Conservation (phyloP, 805 yeast genomes). For the Cyberlindnera euphorbiiphila region DNA sequence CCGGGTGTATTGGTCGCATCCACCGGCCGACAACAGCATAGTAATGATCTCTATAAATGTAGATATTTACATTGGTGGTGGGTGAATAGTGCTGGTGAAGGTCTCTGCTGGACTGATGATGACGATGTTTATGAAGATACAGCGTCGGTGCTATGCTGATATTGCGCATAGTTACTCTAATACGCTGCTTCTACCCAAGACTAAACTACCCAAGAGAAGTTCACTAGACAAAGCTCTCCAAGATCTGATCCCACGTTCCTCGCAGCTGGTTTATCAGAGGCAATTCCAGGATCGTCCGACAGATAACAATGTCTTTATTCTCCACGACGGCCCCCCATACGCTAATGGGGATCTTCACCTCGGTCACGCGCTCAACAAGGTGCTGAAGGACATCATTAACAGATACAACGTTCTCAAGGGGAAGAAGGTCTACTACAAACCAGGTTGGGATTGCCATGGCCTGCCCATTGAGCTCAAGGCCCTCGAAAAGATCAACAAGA, state of each 20-base stretch:
- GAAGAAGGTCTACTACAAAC: slow-evolving; percentile 63
- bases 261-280: slow-evolving; percentile 62
- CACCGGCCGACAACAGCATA: too few species aligned
- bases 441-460: slow-evolving; percentile 99
- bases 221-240: slow-evolving; percentile 39
- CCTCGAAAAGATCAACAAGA: slow-evolving; percentile 40
- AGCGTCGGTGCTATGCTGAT: slow-evolving; percentile 10
- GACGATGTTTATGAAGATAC: not conserved
- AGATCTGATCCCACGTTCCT: slow-evolving; percentile 46
- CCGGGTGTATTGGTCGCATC: too few species aligned
- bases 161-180: slow-evolving; percentile 27
- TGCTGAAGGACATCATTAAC: slow-evolving; percentile 79
- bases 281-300: slow-evolving; percentile 38
- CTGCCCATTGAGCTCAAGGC: slow-evolving; percentile 93
- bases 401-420: slow-evolving; percentile 65
- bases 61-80: too few species aligned
- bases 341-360: slow-evolving; percentile 93
- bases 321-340: slow-evolving; percentile 98
- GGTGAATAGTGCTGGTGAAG: too few species aligned
- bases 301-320: slow-evolving; percentile 46
- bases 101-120: not conserved
- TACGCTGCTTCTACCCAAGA: slow-evolving; percentile 51
- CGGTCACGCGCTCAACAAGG: slow-evolving; percentile 89
- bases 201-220: slow-evolving; percentile 63
- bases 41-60: too few species aligned